Conservation (phyloP, 2,329 filamentous ascomycete genomes). For the Alternaria sp. region DNA sequence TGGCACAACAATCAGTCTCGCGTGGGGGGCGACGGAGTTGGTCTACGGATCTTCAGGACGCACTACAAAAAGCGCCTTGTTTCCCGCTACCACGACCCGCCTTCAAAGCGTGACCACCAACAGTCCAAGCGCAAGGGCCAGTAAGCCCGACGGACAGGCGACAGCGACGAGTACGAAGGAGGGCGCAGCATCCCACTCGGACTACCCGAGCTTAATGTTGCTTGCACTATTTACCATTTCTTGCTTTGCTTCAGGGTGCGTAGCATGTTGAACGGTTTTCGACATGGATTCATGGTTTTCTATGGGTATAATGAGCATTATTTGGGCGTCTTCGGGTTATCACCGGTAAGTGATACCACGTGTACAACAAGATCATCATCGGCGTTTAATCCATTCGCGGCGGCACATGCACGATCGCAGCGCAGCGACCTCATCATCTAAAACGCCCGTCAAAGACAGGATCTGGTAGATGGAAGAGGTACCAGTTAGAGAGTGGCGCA, state of each 20-base stretch:
- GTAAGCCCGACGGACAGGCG: slow-evolving; percentile 14
- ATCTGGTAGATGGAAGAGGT: not conserved
- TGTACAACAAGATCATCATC: not conserved
- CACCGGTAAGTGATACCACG: not conserved
- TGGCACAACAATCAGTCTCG: slow-evolving; percentile 44
- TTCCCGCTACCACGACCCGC: slow-evolving; percentile 47
- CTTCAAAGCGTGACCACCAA: slow-evolving; percentile 4
- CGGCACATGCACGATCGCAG: not conserved
- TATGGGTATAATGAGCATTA: not conserved
- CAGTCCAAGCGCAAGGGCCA: slow-evolving; percentile 20
- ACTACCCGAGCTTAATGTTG: not conserved
- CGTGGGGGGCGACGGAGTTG: slow-evolving; percentile 45
- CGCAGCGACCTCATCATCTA: not conserved
- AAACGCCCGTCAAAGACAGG: not conserved
- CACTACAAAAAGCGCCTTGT: slow-evolving; percentile 43
- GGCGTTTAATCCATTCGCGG: not conserved
- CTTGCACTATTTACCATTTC: not conserved
- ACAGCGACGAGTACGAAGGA: slow-evolving; percentile 11
- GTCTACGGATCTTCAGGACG: slow-evolving; percentile 44
- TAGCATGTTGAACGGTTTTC: not conserved
- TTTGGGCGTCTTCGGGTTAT: not conserved
- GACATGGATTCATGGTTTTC: not conserved
- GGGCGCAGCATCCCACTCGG: not conserved
- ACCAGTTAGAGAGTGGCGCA: not conserved
- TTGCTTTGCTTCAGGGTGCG: not conserved